Evolutionary conservation across 805 yeast species (phyloP).

Genomic region (Brettanomyces custersianus): DNA sequence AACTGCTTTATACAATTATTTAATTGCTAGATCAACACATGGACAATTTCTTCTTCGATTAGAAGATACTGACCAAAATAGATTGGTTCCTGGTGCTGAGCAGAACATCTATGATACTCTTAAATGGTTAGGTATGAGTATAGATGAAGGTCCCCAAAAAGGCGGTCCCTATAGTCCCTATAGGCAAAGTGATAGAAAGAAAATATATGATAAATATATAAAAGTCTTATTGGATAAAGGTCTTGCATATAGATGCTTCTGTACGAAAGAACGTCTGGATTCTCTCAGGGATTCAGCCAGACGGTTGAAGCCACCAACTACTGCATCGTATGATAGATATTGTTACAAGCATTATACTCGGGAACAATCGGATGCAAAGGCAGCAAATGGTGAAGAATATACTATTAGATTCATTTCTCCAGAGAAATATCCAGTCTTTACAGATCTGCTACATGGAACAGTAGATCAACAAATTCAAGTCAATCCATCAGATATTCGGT

Average conservation of each 20-base stretch:
- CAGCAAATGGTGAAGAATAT: conserved; percentile 28
- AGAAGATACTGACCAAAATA: conserved; percentile 86
- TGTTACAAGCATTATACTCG: conserved; percentile 41
- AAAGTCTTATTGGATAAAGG: conserved; percentile 51
- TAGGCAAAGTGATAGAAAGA: conserved; percentile 72
- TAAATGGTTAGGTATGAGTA: conserved; percentile 62
- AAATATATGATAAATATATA: conserved; percentile 56
- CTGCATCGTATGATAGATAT: conserved; percentile 83
- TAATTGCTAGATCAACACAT: conserved; percentile 67
- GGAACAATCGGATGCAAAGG: conserved; percentile 31
- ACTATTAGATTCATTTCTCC: conserved; percentile 79
- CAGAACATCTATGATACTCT: conserved; percentile 66
- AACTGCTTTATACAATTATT: conserved; percentile 85
- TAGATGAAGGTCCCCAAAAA: conserved; percentile 80
- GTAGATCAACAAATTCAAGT: conserved; percentile 73
- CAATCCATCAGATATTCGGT: conserved; percentile 61
- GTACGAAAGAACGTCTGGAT: conserved; percentile 71
- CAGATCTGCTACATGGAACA: conserved; percentile 71
- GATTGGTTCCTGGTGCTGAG: conserved; percentile 80
- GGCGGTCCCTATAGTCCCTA: conserved; percentile 80
- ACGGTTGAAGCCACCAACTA: conserved; percentile 74
- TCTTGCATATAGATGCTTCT: conserved; percentile 78
- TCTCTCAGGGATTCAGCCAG: conserved; percentile 65
- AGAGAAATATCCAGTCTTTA: conserved; percentile 51
- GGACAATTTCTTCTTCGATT: conserved; percentile 77